These are phyloP conservation scores for Epicoccum sorghinum DNA, from an alignment of 2,329 filamentous ascomycete genomes.

Conservation along the genomic window DNA sequence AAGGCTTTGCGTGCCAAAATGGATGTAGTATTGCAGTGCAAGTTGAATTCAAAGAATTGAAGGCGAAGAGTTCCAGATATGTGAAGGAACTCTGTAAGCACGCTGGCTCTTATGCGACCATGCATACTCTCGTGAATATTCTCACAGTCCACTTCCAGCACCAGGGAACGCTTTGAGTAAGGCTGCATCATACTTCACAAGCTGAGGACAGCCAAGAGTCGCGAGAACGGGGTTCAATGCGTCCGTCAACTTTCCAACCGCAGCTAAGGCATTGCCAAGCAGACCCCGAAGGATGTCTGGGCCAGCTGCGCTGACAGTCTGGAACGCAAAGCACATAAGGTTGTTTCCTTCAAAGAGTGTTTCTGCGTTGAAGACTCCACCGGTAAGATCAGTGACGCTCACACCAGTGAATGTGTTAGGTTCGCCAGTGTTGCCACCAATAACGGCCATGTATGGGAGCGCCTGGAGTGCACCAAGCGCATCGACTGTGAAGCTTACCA, in stretches of 20 bases:
- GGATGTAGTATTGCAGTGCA: too few species aligned
- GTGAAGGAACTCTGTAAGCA: too few species aligned
- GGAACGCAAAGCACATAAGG: slow-evolving; percentile 52
- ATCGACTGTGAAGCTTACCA: slow-evolving; percentile 10
- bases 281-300: slow-evolving; percentile 49
- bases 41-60: too few species aligned
- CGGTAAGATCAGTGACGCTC: slow-evolving; percentile 44
- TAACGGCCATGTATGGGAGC: slow-evolving; percentile 38
- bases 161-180: slow-evolving; percentile 15
- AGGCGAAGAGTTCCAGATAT: too few species aligned
- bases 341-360: slow-evolving; percentile 57
- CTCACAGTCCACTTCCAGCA: slow-evolving; percentile 8
- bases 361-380: slow-evolving; percentile 51
- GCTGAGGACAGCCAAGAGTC: slow-evolving; percentile 15
- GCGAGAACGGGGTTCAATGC: slow-evolving; percentile 1
- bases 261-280: slow-evolving; percentile 13
- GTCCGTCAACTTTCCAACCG: slow-evolving; percentile 32
- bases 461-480: slow-evolving; percentile 6
- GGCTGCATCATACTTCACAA: slow-evolving; percentile 6
- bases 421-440: slow-evolving; percentile 47
- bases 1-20: too few species aligned
- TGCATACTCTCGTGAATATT: too few species aligned
- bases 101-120: too few species aligned
- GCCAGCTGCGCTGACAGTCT: slow-evolving; percentile 14
- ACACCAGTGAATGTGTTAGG: slow-evolving; percentile 45